These are phyloP conservation scores for Helenozyma rhizophorensis DNA, from an alignment of 805 yeast genomes.

Conservation along the genomic window DNA sequence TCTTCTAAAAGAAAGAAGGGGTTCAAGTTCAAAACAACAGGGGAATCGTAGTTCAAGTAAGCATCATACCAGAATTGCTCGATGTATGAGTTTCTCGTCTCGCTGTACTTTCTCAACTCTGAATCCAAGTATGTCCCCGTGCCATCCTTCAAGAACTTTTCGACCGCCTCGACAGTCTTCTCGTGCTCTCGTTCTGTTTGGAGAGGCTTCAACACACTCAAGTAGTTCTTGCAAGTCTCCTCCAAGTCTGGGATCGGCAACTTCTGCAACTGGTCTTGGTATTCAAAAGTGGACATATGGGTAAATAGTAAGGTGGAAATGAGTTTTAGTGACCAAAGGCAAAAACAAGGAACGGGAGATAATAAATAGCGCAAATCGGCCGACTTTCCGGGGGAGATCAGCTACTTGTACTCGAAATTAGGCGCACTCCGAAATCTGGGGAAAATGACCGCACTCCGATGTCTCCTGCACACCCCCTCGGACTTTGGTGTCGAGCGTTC, in stretches of 20 bases:
- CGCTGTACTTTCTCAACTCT: constrained; percentile 57
- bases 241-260: constrained; percentile 78
- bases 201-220: constrained; percentile 69
- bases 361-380: constrained; percentile 1
- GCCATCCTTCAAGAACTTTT: constrained; percentile 47
- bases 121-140: constrained; percentile 56
- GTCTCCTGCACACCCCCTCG: constrained; percentile 2
- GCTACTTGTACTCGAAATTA: too few species aligned
- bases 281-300: constrained; percentile 42
- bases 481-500: too few species aligned
- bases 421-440: constrained; percentile 17
- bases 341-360: too few species aligned
- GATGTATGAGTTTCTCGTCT: constrained; percentile 70
- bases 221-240: constrained; percentile 62
- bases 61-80: constrained; percentile 96
- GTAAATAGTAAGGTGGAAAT: not conserved
- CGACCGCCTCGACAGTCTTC: constrained; percentile 56
- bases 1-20: constrained; percentile 90
- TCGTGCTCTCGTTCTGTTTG: constrained; percentile 71
- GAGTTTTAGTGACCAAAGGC: not conserved
- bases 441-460: constrained; percentile 1
- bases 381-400: too few species aligned
- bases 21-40: constrained; percentile 86
- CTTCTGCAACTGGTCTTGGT: constrained; percentile 55
- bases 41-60: constrained; percentile 79